Percentiles rank a stretch among this genome's conserved stretches.
phyloP scores from a whole-genome alignment of 2,329 filamentous ascomycete genomes.

The Penicillium sp. region DNA sequence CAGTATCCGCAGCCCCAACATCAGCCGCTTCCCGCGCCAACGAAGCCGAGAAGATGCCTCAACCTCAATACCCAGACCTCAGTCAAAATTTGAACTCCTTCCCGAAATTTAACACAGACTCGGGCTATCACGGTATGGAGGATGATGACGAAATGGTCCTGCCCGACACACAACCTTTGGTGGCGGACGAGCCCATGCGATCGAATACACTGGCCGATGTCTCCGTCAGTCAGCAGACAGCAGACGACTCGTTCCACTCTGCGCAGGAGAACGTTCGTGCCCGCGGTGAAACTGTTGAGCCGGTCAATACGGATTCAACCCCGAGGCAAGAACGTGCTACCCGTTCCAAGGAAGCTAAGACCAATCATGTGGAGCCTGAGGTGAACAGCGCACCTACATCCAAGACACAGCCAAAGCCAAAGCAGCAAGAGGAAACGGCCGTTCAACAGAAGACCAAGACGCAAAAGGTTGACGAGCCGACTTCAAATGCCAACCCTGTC shows the following conservation, averaged over 20 bases:
- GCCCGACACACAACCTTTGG: slow-evolving; percentile 30
- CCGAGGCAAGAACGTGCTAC: slow-evolving; percentile 17
- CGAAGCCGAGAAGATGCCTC: slow-evolving; percentile 17
- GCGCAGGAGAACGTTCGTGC: slow-evolving; percentile 39
- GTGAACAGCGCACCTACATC: slow-evolving; percentile 6
- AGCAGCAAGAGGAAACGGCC: slow-evolving; percentile 1
- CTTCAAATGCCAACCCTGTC: slow-evolving; percentile 11
- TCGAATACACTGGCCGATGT: slow-evolving; percentile 19
- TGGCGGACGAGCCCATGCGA: slow-evolving; percentile 24
- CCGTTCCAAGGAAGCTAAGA: slow-evolving; percentile 1
- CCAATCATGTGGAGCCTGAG: slow-evolving; percentile 5
- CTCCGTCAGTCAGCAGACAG: slow-evolving; percentile 36
- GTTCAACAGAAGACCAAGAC: slow-evolving; percentile 3
- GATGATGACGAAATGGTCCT: slow-evolving; percentile 40
- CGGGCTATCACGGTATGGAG: slow-evolving; percentile 47
- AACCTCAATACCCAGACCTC: slow-evolving; percentile 29
- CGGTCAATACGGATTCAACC: slow-evolving; percentile 30
- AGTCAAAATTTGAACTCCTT: slow-evolving; percentile 38
- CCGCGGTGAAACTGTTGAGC: slow-evolving; percentile 37
- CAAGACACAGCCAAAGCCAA: slow-evolving; percentile 2
- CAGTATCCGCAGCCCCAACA: slow-evolving; percentile 10
- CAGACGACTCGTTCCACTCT: slow-evolving; percentile 47
- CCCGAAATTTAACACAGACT: slow-evolving; percentile 42
- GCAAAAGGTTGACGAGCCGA: slow-evolving; percentile 10
- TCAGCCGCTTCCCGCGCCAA: slow-evolving; percentile 19